Conservation (phyloP, 331 rosid species). For the Malus hybrid region DNA sequence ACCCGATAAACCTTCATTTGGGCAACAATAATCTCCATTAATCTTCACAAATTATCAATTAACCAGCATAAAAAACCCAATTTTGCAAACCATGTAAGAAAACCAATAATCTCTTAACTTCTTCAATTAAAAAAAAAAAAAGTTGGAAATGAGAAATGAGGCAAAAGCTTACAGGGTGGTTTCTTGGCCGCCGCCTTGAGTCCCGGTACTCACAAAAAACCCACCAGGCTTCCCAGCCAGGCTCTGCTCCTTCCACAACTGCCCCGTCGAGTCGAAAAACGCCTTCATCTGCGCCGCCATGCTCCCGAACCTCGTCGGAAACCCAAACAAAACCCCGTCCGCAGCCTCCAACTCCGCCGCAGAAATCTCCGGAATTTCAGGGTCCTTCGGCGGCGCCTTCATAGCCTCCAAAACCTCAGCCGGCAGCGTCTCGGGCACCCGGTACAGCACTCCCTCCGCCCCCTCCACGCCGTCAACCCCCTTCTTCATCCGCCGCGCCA, state of each 20-base stretch:
- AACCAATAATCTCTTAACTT: neutral
- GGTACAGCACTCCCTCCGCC: slow-evolving; percentile 60
- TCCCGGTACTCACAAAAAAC: slow-evolving; percentile 85
- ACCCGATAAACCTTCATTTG: neutral
- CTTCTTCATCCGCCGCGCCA: slow-evolving; percentile 74
- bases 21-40: neutral
- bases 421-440: slow-evolving; percentile 83
- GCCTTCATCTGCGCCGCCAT: slow-evolving; percentile 99
- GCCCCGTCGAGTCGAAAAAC: slow-evolving; percentile 79
- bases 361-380: slow-evolving; percentile 48
- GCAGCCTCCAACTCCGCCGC: slow-evolving; percentile 55
- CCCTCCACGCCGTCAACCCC: slow-evolving; percentile 80
- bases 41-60: neutral
- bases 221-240: slow-evolving; percentile 96
- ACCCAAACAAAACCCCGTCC: slow-evolving; percentile 80
- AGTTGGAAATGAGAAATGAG: too few relatives aligned
- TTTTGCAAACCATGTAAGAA: neutral
- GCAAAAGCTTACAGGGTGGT: slow-evolving; percentile 69
- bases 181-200: slow-evolving; percentile 99
- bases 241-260: slow-evolving; percentile 77
- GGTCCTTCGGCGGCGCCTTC: slow-evolving; percentile 71
- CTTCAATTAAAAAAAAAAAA: neutral
- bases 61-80: neutral
- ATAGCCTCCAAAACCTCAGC: slow-evolving; percentile 51
- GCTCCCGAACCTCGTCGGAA: slow-evolving; percentile 81